A percentile compares a stretch with the other conserved stretches of the same genome.
phyloP scores from a whole-genome alignment of 768 basidiomycete species.

The Solioccasus polychromus region DNA sequence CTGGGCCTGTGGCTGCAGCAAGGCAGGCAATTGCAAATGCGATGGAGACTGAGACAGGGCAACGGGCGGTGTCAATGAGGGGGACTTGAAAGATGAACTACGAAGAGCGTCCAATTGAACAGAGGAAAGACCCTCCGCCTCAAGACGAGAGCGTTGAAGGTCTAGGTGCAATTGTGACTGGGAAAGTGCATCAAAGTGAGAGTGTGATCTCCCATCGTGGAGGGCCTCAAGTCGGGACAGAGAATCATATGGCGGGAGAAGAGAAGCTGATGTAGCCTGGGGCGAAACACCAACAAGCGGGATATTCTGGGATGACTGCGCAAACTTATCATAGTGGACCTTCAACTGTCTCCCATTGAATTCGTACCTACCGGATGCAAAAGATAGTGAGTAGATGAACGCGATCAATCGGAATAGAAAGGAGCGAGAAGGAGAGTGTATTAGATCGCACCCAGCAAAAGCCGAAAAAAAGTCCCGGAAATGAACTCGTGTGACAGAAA shows the following conservation, averaged over 20 bases:
- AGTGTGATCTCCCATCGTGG: conserved; percentile 20
- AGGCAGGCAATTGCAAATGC: conserved; percentile 12
- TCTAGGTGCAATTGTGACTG: conserved; percentile 26
- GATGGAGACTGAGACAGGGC: conserved; percentile 21
- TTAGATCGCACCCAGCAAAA: too few relatives aligned
- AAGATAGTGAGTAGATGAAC: conserved; percentile 7
- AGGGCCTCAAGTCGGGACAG: conserved; percentile 21
- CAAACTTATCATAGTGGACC: conserved; percentile 89
- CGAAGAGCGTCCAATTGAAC: conserved; percentile 27
- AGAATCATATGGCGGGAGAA: conserved; percentile 21
- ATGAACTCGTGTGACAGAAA: not conserved
- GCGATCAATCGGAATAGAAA: not conserved
- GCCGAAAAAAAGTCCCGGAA: too few relatives aligned
- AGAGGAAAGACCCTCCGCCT: conserved; percentile 24
- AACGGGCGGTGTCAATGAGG: conserved; percentile 17
- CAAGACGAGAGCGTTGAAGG: conserved; percentile 26
- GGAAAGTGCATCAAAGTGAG: conserved; percentile 22
- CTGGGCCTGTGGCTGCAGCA: conserved; percentile 21
- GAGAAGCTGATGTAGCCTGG: conserved; percentile 11
- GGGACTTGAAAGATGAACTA: conserved; percentile 25
- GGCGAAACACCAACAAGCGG: conserved; percentile 24
- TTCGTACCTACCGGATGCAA: conserved; percentile 58
- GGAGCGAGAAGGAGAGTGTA: not conserved
- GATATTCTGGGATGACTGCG: conserved; percentile 35
- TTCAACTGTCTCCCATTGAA: conserved; percentile 84